Percentiles rank a stretch among this genome's conserved stretches.
phyloP scores from a whole-genome alignment of 2,329 filamentous ascomycete species.

The Exophiala calicioides region DNA sequence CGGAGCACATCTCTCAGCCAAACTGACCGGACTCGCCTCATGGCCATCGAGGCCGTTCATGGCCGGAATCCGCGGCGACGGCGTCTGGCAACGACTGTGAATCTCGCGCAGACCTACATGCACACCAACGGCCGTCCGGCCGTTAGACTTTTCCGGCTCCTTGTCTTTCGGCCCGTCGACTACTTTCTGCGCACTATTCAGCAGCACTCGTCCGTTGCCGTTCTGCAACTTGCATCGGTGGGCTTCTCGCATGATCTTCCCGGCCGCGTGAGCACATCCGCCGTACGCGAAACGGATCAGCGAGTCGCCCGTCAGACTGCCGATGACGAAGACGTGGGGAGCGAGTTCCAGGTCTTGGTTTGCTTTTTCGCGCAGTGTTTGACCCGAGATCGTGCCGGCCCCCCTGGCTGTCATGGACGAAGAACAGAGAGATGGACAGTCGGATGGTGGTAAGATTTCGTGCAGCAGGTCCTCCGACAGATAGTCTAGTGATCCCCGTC shows the following conservation, averaged over 20 bases:
- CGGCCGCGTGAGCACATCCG: conserved; percentile 58
- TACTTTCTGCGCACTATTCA: too few species aligned
- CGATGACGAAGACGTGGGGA: conserved; percentile 56
- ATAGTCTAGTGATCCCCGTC: conserved; percentile 57
- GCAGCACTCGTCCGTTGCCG: too few species aligned
- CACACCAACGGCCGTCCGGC: too few species aligned
- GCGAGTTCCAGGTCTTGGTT: conserved; percentile 56
- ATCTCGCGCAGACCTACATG: not conserved
- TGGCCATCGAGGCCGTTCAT: conserved; percentile 30
- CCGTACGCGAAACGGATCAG: conserved; percentile 62
- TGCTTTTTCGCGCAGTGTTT: conserved; percentile 56
- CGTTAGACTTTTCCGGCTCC: not conserved
- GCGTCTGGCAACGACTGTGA: conserved; percentile 15
- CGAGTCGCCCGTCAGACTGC: conserved; percentile 62
- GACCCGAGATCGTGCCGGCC: conserved; percentile 49
- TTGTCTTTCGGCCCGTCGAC: not conserved
- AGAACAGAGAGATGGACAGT: too few species aligned
- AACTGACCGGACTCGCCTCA: conserved; percentile 20
- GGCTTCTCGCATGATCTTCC: conserved; percentile 51
- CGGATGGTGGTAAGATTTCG: conserved; percentile 48
- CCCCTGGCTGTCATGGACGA: too few species aligned
- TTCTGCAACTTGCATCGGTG: too few species aligned
- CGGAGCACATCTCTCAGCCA: conserved; percentile 8
- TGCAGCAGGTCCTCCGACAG: conserved; percentile 48
- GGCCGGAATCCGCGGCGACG: conserved; percentile 24